Base-by-base conservation (phyloP, 2,329 filamentous ascomycete genomes). In the Emericellopsis cladophorae region DNA sequence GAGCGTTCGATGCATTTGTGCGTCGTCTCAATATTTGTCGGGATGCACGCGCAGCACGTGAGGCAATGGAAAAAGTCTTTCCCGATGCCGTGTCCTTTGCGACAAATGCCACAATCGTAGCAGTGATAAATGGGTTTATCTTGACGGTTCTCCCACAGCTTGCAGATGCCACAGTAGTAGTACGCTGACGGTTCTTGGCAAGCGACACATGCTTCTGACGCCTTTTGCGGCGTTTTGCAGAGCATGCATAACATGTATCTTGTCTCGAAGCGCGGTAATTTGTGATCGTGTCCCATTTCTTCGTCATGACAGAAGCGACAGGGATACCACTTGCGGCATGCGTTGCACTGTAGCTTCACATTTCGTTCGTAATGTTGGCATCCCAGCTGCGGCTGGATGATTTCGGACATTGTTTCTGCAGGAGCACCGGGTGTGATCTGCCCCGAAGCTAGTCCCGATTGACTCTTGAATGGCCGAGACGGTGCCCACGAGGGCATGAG, bases 21-120 rank as follows among this genome's bases (percentile, higher is more conserved):
- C 7, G 83, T 84, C 34, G 74, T 78, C 53, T 86, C 81, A 43
- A 88, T 86, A 3, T 82, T 79, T 49, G 95, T 95, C 7, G 86
- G 84, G 53, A 96, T 92, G 64, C 92, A 98, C 22, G 93, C 88
- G 51, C 86, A 86, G 62, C 92, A 98, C 51, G 79, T 89, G 81
- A 88, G 93, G 82, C 92, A 98, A 61, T 98, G 92, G 54, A 93
- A 89, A 57, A 94, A 98, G 57, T 98, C 92, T 56, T 95, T 96
- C 4, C 92, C 90, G 24, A 98, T 67, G 2, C 92, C 92, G 57
- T 87, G 77, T 2, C 92, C 92, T 43, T 89, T 81, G 44, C 92
- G 76, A 57, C 92, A 98, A 45, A 98, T 95, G 5, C 92, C 92
- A 59, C 92, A 98, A 54, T 96, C 92, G 53, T 80, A 76, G 59